Evolutionary conservation across 23 red algal species (phyloP), one percentile per base, ranked within the genome.

Genomic region (Cyanidioschyzon merolae): DNA sequence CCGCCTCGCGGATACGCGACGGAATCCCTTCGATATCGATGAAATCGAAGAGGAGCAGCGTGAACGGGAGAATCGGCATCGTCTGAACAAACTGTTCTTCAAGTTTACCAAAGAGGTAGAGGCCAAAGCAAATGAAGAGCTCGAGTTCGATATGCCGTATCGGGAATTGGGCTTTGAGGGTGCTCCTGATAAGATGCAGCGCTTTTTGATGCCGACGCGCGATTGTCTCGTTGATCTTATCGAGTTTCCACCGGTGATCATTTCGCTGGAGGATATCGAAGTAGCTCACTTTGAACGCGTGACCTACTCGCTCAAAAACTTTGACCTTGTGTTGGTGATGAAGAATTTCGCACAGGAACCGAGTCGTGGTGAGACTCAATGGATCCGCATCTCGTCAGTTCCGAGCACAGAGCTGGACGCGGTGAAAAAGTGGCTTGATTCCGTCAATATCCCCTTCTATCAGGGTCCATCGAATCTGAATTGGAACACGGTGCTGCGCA

Each of bases 141-240:
- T 97, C 1, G 93, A 97, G 77, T 97, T 97, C 85, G 93, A 97
- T 38, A 77, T 91, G 67, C 93, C 93, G 7, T 97, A 97, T 57
- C 93, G 93, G 26, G 79, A 90, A 38, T 40, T 97, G 36, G 78
- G 77, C 21, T 97, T 97, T 63, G 80, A 80, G 34, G 93, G 93
- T 26, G 93, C 93, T 18, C 93, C 93, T 24, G 50, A 77, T 3
- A 90, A 86, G 29, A 59, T 83, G 34, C 50, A 80, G 7, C 83
- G 90, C 2, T 84, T 84, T 29, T 74, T 97, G 37, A 75, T 97
- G 37, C 93, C 93, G 15, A 97, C 93, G 0, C 81, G 90, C 16
- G 84, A 83, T 0, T 97, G 93, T 63, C 90, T 97, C 57, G 88
- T 97, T 1, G 87, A 90, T 39, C 83, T 97, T 0, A 89, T 87